Percentiles rank a stretch among this genome's conserved stretches.
Conservation (phyloP, 208 protist species). For the Leishmania tropica region DNA sequence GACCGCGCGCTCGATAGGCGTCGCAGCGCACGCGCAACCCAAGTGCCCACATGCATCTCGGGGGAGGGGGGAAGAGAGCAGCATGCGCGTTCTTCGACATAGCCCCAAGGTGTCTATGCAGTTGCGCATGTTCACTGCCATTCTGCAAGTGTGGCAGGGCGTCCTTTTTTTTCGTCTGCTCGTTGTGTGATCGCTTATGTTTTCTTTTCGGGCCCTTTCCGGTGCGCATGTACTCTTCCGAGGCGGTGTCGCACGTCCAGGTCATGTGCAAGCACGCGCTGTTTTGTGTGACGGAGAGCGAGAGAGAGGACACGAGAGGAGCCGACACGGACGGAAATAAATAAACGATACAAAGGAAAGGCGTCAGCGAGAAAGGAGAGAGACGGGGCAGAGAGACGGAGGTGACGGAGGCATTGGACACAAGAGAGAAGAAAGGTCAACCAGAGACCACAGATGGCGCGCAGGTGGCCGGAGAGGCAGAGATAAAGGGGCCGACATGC, state of each 20-base stretch:
- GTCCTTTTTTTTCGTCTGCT: not conserved
- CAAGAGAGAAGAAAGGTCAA: not conserved
- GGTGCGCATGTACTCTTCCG: not conserved
- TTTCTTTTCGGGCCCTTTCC: not conserved
- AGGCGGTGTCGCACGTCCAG: not conserved
- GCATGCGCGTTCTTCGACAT: not conserved
- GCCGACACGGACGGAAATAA: not conserved
- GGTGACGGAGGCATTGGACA: not conserved
- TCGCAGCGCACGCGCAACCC: not conserved
- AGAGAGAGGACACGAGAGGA: not conserved
- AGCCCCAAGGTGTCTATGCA: not conserved
- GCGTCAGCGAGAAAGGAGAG: not conserved
- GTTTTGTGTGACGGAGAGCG: not conserved
- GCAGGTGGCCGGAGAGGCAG: not conserved
- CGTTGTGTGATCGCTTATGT: not conserved
- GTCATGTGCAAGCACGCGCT: not conserved
- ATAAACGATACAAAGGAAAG: not conserved
- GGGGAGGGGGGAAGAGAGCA: not conserved
- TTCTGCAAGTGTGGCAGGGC: not conserved
- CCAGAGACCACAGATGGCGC: not conserved
- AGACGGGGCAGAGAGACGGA: not conserved
- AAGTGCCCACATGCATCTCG: not conserved
- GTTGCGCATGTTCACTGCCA: not conserved
- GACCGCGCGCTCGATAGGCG: not conserved
- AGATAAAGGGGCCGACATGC: not conserved